phyloP scores from a whole-genome alignment of 2,329 filamentous ascomycete species.

The Fusarium devonianum region DNA sequence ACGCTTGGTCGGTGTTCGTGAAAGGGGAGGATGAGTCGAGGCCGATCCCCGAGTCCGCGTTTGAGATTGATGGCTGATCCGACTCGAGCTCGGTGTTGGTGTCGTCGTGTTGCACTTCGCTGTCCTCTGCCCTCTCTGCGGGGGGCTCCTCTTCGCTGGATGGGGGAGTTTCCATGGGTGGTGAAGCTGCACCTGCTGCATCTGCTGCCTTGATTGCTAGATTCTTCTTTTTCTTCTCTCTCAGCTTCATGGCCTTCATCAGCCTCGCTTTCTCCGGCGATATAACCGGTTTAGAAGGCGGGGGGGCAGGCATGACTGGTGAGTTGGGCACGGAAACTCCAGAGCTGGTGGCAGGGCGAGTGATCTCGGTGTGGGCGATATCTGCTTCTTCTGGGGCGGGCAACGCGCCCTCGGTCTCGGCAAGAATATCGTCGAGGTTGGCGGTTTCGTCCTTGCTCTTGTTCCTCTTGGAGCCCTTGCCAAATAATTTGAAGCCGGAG shows the following conservation, averaged over 20 bases:
- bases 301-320: slow-evolving; percentile 48
- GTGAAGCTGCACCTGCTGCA: slow-evolving; percentile 24
- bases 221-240: slow-evolving; percentile 73
- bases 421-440: slow-evolving; percentile 46
- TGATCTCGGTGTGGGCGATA: slow-evolving; percentile 33
- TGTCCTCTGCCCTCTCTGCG: slow-evolving; percentile 35
- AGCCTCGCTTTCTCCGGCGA: slow-evolving; percentile 89
- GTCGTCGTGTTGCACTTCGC: slow-evolving; percentile 35
- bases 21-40: slow-evolving; percentile 55
- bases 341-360: slow-evolving; percentile 55
- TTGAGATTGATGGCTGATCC: slow-evolving; percentile 47
- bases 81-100: slow-evolving; percentile 29
- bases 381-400: slow-evolving; percentile 45
- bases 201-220: slow-evolving; percentile 40
- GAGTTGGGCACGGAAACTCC: slow-evolving; percentile 53
- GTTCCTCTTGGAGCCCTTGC: slow-evolving; percentile 62
- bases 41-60: slow-evolving; percentile 63
- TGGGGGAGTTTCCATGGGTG: slow-evolving; percentile 26
- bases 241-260: slow-evolving; percentile 91
- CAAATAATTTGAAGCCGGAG: slow-evolving; percentile 76
- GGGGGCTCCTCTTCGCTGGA: slow-evolving; percentile 32
- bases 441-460: slow-evolving; percentile 41
- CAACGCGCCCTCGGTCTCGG: slow-evolving; percentile 49
- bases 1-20: slow-evolving; percentile 54
- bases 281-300: slow-evolving; percentile 61